Evolutionary conservation across 108 stramenopile genomes (phyloP), one percentile per base, ranked within the genome.

Genomic region (Cyclotella kingstonii): DNA sequence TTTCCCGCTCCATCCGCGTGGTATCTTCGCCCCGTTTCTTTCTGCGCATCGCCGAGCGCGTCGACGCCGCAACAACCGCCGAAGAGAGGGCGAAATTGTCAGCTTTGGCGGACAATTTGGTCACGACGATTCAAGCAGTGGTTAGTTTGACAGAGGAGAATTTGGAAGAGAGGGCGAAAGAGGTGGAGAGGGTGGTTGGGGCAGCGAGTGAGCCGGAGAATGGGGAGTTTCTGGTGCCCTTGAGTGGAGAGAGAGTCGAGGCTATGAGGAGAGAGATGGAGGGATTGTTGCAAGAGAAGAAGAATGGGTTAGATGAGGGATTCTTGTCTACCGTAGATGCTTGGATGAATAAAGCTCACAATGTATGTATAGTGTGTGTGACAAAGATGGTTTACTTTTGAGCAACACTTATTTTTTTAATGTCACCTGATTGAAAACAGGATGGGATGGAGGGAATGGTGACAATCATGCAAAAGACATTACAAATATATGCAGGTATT

Each of bases 401-500:
- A 3, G 6, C 2, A 25, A 1, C 6, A 19, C 9, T 5, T 27
- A 34, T 30, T 15, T 10, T 23, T 17, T 22, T 6, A 30, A 10
- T 31, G 17, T 60, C 18, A 7, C 6, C 21, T 25, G 31, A 5
- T 8, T 8, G 46, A 5, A 29, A 38, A 39, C 34, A 74, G 64
- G 93, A 94, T 78, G 89, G 89, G 12, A 83, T 94, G 87, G 90
- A 94, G 61, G 86, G 86, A 10, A 94, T 94, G 93, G 86, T 94
- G 4, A 56, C 51, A 12, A 94, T 94, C 33, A 43, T 94, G 26
- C 93, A 94, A 73, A 87, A 90, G 61, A 70, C 88, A 8, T 70
- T 96, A 39, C 96, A 96, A 79, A 73, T 90, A 48, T 95, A 92
- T 49, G 90, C 91, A 35, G 90, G 92, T 18, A 63, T 69, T 11